Percentiles rank a stretch among this genome's conserved stretches.
Evolutionary conservation across 2,329 filamentous ascomycete species (phyloP).

Genomic region (Cladophialophora psammophila): DNA sequence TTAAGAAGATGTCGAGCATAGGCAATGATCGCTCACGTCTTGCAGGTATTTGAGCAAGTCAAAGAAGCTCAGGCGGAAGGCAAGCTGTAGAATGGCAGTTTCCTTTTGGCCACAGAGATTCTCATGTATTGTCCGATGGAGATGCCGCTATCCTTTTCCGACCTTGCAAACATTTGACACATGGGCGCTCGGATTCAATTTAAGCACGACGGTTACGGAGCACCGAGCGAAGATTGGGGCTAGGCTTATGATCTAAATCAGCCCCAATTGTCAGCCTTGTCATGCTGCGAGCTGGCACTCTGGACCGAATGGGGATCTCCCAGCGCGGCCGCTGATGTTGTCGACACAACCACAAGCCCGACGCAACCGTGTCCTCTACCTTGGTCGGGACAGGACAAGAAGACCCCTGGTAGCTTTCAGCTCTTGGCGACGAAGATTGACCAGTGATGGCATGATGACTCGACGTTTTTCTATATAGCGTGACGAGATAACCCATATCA

Average conservation of each 20-base stretch:
- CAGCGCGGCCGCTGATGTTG: background rate
- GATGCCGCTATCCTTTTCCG: background rate
- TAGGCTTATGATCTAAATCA: background rate
- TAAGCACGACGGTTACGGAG: background rate
- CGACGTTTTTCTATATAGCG: conserved; percentile 32
- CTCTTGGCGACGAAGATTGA: conserved; percentile 12
- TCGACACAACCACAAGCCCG: conserved; percentile 3
- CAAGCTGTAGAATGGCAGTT: conserved; percentile 53
- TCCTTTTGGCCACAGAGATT: background rate
- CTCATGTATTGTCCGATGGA: background rate
- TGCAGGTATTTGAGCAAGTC: conserved; percentile 90
- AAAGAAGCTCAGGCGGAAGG: conserved; percentile 79
- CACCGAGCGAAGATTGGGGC: conserved; percentile 17
- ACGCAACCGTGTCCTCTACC: conserved; percentile 15
- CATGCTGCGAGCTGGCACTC: conserved; percentile 27
- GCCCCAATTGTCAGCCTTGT: background rate
- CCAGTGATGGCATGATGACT: conserved; percentile 22
- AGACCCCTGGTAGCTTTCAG: conserved; percentile 9
- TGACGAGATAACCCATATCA: conserved; percentile 30
- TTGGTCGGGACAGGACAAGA: background rate
- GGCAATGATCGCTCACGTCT: conserved; percentile 43
- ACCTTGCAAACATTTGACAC: background rate
- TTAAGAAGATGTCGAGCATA: conserved; percentile 27
- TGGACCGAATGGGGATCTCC: conserved; percentile 14
- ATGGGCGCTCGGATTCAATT: background rate